Base-by-base conservation (phyloP, 2,329 filamentous ascomycete species). In the Aspergillus bombycis region DNA sequence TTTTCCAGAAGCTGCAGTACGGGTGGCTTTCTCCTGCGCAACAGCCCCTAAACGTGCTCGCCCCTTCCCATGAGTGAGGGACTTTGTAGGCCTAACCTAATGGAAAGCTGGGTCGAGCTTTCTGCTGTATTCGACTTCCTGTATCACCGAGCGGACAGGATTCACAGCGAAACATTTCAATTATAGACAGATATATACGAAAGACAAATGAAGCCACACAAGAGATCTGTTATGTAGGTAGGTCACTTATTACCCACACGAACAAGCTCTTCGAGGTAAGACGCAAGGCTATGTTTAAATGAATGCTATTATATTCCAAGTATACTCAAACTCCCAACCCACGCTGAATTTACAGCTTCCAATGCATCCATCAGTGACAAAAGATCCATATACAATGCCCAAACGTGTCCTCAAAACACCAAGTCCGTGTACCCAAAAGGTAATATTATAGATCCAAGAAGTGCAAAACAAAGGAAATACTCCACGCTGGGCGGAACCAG, bases 301-400 rank as follows among this genome's bases (percentile, higher is more conserved):
- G 26, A 28, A 38, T 60, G 34, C 30, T 41, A 26, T 60, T 52
- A 63, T 60, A 56, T 34, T 63, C 52, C 61, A 52, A 56, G 26
- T 60, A 60, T 59, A 43, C 52, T 45, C 23, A 53, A 56, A 45
- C 45, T 50, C 46, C 41, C 43, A 45, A 50, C 52, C 58, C 59
- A 50, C 45, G 53, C 58, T 53, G 59, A 26, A 34, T 21, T 32
- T 9, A 41, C 54, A 58, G 48, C 58, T 30, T 61, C 62, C 62
- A 58, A 64, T 64, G 62, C 62, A 63, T 50, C 26, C 52, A 11
- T 55, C 38, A 56, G 46, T 21, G 46, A 43, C 19, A 54, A 46
- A 48, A 57, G 48, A 59, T 53, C 57, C 58, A 57, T 57, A 66
- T 68, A 64, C 67, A 68, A 63, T 60, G 65, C 62, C 63, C 54